Conservation (phyloP, 768 basidiomycete species). For the Leccinum arenicola region DNA sequence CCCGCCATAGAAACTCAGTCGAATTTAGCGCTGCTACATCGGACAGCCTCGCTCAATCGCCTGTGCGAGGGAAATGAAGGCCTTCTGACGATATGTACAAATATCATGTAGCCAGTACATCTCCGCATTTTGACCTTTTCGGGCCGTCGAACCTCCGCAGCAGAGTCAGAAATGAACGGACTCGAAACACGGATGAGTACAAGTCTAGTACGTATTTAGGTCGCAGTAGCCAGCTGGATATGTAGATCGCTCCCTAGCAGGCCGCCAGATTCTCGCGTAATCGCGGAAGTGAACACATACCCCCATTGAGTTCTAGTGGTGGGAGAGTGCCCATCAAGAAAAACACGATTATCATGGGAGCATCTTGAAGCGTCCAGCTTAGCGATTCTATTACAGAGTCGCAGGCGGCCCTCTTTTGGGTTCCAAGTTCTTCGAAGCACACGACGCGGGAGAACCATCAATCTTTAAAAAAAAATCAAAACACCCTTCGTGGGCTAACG, state of each 20-base stretch:
- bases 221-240: conserved; percentile 15
- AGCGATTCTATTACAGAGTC: neutral
- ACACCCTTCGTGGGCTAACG: neutral
- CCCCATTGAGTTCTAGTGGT: conserved; percentile 5
- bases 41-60: conserved; percentile 4
- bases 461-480: neutral
- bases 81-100: conserved; percentile 15
- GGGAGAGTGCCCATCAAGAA: conserved; percentile 6
- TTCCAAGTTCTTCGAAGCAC: conserved; percentile 9
- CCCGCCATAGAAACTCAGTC: conserved; percentile 9
- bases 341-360: neutral
- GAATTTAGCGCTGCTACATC: conserved; percentile 12
- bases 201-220: conserved; percentile 16
- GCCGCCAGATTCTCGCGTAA: conserved; percentile 24
- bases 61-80: conserved; percentile 17
- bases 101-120: conserved; percentile 21
- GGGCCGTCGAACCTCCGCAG: conserved; percentile 33
- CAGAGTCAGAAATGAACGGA: conserved; percentile 27
- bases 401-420: neutral
- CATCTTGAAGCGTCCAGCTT: neutral
- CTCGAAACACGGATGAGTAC: conserved; percentile 15
- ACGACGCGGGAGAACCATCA: conserved; percentile 2
- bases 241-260: conserved; percentile 20
- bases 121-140: conserved; percentile 27
- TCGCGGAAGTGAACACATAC: conserved; percentile 27